phyloP scores from a whole-genome alignment of 306 rosid genomes.

The Canavalia ensiformis region DNA sequence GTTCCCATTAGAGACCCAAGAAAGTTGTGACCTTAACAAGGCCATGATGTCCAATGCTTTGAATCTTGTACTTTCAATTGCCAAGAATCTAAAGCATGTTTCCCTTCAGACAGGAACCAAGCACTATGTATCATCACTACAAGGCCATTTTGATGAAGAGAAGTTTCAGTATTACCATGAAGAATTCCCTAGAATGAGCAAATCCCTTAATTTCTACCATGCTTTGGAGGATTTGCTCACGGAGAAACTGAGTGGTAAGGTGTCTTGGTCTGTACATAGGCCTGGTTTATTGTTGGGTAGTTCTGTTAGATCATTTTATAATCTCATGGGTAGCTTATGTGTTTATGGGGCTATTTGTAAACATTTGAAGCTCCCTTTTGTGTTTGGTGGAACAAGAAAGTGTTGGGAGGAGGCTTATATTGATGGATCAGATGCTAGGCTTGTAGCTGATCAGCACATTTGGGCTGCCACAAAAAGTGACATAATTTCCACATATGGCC shows the following conservation, averaged over 20 bases:
- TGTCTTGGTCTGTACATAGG: constrained; percentile 81
- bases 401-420: constrained; percentile 86
- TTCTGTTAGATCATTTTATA: constrained; percentile 72
- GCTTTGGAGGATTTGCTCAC: constrained; percentile 81
- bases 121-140: constrained; percentile 79
- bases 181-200: constrained; percentile 63
- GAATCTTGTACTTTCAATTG: constrained; percentile 57
- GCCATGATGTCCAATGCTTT: constrained; percentile 84
- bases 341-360: constrained; percentile 88
- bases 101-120: constrained; percentile 95
- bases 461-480: constrained; percentile 74
- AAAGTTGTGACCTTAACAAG: constrained; percentile 68
- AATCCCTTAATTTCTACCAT: constrained; percentile 70
- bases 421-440: constrained; percentile 88
- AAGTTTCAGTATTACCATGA: constrained; percentile 59
- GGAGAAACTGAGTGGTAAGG: constrained; percentile 66
- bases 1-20: constrained; percentile 66
- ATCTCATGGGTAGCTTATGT: constrained; percentile 81
- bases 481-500: constrained; percentile 47
- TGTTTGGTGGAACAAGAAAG: constrained; percentile 79
- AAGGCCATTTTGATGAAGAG: constrained; percentile 52
- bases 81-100: constrained; percentile 70
- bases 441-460: constrained; percentile 89
- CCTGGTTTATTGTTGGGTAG: constrained; percentile 85
- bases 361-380: constrained; percentile 70